Evolutionary conservation across 768 basidiomycete genomes (phyloP), one percentile per base, ranked within the genome.

Genomic region (Mrakia frigida): DNA sequence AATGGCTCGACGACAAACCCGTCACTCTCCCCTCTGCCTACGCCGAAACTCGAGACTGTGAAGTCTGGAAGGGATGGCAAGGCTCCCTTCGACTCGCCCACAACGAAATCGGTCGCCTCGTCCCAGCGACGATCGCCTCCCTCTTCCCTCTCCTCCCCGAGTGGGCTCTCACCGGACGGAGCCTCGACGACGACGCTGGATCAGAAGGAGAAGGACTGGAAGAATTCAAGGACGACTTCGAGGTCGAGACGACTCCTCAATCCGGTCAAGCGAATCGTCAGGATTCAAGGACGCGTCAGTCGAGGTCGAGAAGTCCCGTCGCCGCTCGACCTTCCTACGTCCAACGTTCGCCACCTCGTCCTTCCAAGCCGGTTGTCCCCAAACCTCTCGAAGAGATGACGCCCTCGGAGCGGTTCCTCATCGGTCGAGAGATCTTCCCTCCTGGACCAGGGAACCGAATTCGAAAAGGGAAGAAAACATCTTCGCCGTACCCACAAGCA

Each of bases 61-160:
- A 78, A n/a, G 77, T 81, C 23, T 83, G 82, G 82, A 77, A 79
- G 46, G 73, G 78, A 7, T 82, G 82, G 81, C 72, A 74, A n/a
- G 82, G 81, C 3, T 73, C 78, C 18, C 71, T 83, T 46, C 80
- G 77, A 11, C 80, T 82, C 10, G 81, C 81, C 1, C 68, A 35
- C 50, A 77, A 80, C 43, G 82, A 82, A 68, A 79, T 78, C 4
- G 79, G 79, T 43, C 78, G 80, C 10, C 78, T 82, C 25, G 80
- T 83, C 14, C 82, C 82, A 4, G 16, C 70, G 0, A 33, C 70
- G 3, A 80, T 82, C 23, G 71, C 71, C 1, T 25, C 13, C 10
- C 65, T 68, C 28, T 77, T 53, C 52, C 61, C 61, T 14, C 52
- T 52, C 21, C 52, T 77, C 25, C 76, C 76, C 7, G 46, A 21